A percentile compares a stretch with the other conserved stretches of the same genome.
phyloP scores from a whole-genome alignment of 371 early-diverging fungal genomes.

The Encephalitozoon hellem region DNA sequence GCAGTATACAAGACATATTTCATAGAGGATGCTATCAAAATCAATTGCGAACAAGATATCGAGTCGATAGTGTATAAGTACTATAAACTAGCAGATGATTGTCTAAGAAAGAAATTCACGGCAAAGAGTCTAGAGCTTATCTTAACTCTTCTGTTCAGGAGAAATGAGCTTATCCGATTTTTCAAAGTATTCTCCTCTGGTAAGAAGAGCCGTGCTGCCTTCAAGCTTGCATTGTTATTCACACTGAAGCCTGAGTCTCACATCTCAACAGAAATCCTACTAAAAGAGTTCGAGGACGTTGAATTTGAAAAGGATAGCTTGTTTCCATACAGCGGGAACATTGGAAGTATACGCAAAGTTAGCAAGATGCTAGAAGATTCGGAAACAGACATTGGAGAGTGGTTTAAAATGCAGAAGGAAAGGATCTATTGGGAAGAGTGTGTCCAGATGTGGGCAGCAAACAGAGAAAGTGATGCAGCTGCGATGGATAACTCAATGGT shows the following conservation, averaged over 20 bases:
- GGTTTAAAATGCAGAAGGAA: constrained; percentile 21
- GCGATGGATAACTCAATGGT: constrained; percentile 53
- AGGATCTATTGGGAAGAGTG: constrained; percentile 38
- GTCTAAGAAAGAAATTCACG: not conserved
- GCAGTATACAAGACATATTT: constrained; percentile 5
- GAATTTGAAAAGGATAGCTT: not conserved
- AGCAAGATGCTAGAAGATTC: not conserved
- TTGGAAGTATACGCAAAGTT: not conserved
- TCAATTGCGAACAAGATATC: constrained; percentile 57
- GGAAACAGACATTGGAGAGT: not conserved
- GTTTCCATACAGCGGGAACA: not conserved
- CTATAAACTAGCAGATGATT: constrained; percentile 6
- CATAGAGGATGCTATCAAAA: constrained; percentile 22
- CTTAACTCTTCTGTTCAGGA: constrained; percentile 31
- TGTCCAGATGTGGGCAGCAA: constrained; percentile 41
- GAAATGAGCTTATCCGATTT: constrained; percentile 50
- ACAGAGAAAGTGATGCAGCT: constrained; percentile 19
- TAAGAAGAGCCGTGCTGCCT: not conserved
- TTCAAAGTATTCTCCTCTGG: constrained; percentile 18
- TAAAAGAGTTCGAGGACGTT: not conserved
- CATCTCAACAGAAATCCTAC: not conserved
- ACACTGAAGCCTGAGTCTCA: constrained; percentile 13
- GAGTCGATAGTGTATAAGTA: constrained; percentile 47
- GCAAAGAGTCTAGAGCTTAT: not conserved
- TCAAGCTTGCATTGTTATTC: constrained; percentile 40